Evolutionary conservation across 768 basidiomycete genomes (phyloP), one percentile per base, ranked within the genome.

Genomic region (Hygrophoropsis aurantiaca): DNA sequence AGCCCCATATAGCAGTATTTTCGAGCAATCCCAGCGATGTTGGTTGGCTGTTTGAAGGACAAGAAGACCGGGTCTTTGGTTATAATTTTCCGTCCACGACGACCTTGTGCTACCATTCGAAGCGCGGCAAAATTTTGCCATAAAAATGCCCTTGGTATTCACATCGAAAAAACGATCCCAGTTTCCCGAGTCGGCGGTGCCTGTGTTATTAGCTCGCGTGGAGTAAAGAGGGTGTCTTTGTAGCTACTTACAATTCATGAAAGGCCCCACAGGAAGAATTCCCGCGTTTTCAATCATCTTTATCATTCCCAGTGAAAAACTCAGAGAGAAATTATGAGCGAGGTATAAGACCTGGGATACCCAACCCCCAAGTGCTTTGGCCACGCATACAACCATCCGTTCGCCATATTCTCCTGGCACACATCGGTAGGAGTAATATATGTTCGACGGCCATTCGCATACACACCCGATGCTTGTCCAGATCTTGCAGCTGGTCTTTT

Each of bases 21-120:
- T n/a, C n/a, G n/a, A n/a, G n/a, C n/a, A n/a, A n/a, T n/a, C n/a
- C n/a, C n/a, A n/a, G n/a, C n/a, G n/a, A n/a, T n/a, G n/a, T n/a
- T n/a, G n/a, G n/a, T n/a, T n/a, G n/a, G n/a, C n/a, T n/a, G n/a
- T n/a, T n/a, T n/a, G n/a, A n/a, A n/a, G n/a, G n/a, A n/a, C n/a
- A n/a, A n/a, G n/a, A n/a, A n/a, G n/a, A n/a, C n/a, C n/a, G n/a
- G n/a, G n/a, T n/a, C n/a, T n/a, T n/a, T n/a, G n/a, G 58, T 54
- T 23, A 72, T 74, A 46, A 75, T 61, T 1, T 73, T 69, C 5
- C 72, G 47, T 1, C 73, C 71, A 0, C 72, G 69, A 1, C 52
- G 52, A 0, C 73, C 71, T 53, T 71, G 74, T 34, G 56, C 53
- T 45, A 74, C 59, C 69, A 74, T 67, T 44, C 72, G 64, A 15